These are phyloP conservation scores for Didymella sp. DNA, from an alignment of 2,329 filamentous ascomycete genomes.

Conservation along the genomic window DNA sequence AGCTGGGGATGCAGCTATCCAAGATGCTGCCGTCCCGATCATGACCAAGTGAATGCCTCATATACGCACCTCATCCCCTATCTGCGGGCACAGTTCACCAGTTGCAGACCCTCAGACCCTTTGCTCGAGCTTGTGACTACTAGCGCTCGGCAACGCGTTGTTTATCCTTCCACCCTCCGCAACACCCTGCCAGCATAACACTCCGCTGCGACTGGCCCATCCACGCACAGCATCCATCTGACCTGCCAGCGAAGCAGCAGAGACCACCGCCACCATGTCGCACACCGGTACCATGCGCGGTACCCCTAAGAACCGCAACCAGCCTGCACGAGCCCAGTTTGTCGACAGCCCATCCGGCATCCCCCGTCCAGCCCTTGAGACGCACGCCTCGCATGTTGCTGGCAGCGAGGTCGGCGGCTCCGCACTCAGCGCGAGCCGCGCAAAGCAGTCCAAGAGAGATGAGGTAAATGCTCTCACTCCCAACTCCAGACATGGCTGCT, in stretches of 20 bases:
- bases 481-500: background rate
- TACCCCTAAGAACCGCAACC: slow-evolving; percentile 70
- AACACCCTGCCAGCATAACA: slow-evolving; percentile 8
- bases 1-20: too few relatives aligned
- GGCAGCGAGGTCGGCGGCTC: slow-evolving; percentile 67
- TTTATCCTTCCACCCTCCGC: slow-evolving; percentile 7
- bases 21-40: background rate
- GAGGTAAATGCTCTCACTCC: slow-evolving; percentile 70
- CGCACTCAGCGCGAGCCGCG: slow-evolving; percentile 87
- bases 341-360: slow-evolving; percentile 74
- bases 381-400: slow-evolving; percentile 53
- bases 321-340: slow-evolving; percentile 48
- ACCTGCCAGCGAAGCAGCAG: slow-evolving; percentile 25
- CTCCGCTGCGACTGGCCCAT: slow-evolving; percentile 6
- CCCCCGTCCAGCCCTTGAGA: slow-evolving; percentile 74
- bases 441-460: slow-evolving; percentile 97
- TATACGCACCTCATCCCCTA: slow-evolving; percentile 6
- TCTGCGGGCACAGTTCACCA: slow-evolving; percentile 10
- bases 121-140: slow-evolving; percentile 16
- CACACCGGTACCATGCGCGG: slow-evolving; percentile 71
- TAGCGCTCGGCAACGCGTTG: slow-evolving; percentile 20
- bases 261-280: slow-evolving; percentile 58
- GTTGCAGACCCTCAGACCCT: slow-evolving; percentile 7
- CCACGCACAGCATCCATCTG: slow-evolving; percentile 11
- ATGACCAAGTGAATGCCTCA: background rate